Evolutionary conservation across 176 grass and related monocot species (phyloP).

Genomic region (Zoysia japonica): DNA sequence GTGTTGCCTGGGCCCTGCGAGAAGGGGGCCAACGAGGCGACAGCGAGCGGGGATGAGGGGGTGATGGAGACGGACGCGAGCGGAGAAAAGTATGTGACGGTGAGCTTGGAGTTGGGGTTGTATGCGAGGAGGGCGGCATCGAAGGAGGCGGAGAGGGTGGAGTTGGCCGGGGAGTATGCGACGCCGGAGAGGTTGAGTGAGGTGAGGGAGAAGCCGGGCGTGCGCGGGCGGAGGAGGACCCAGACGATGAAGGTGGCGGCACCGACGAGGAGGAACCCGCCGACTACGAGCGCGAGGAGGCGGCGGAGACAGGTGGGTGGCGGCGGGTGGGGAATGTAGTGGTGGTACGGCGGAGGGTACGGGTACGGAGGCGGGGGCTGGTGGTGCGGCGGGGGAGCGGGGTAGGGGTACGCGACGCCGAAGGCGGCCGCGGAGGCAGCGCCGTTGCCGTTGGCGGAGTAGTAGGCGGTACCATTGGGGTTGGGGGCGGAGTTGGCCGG

Average conservation of each 20-base stretch:
- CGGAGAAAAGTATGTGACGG: slow-evolving; percentile 58
- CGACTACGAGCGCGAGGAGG: slow-evolving; percentile 56
- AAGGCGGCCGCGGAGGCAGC: slow-evolving; percentile 23
- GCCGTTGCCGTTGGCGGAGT: slow-evolving; percentile 11
- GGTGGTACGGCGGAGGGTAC: slow-evolving; percentile 22
- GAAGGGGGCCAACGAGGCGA: slow-evolving; percentile 67
- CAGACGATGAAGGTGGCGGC: slow-evolving; percentile 75
- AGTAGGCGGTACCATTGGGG: too few species aligned
- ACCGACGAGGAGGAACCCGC: slow-evolving; percentile 65
- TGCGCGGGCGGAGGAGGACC: slow-evolving; percentile 80
- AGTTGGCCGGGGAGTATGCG: slow-evolving; percentile 50
- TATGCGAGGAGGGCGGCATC: slow-evolving; percentile 54
- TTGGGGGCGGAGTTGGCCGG: too few species aligned
- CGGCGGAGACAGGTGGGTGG: slow-evolving; percentile 64
- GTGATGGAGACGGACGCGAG: slow-evolving; percentile 49
- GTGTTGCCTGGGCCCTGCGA: slow-evolving; percentile 47
- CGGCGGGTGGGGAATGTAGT: slow-evolving; percentile 27
- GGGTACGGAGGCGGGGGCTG: slow-evolving; percentile 14
- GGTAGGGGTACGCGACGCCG: slow-evolving; percentile 59
- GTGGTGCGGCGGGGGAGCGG: slow-evolving; percentile 26
- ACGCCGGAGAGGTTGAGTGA: slow-evolving; percentile 59
- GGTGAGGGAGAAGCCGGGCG: slow-evolving; percentile 63
- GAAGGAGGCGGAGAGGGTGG: slow-evolving; percentile 62
- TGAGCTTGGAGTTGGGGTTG: slow-evolving; percentile 85
- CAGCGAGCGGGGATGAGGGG: slow-evolving; percentile 51